Evolutionary conservation across 2,329 filamentous ascomycete genomes (phyloP), one percentile per base, ranked within the genome.

Genomic region (Lecanicillium sp.): DNA sequence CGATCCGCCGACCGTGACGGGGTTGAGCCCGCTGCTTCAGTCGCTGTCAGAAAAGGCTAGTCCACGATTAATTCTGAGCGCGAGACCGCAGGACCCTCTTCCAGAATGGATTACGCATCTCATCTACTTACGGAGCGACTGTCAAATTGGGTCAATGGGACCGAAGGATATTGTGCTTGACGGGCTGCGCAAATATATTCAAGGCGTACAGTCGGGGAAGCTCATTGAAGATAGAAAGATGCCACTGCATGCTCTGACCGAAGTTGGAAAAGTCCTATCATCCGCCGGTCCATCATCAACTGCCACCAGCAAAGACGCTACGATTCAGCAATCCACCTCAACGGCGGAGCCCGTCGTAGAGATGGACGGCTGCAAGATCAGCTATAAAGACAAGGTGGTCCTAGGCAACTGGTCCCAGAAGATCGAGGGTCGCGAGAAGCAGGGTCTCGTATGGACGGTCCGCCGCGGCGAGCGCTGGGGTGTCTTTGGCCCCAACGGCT

Each of bases 91-190:
- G 63, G 93, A 98, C 62, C 78, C 81, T 0, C 71, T 97, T 30
- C 93, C 93, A 0, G 79, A 86, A 1, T 98, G 93, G 93, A 84
- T 96, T 49, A 95, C 86, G 2, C 86, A 96, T 66, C 54, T 95
- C 17, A 70, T 90, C 0, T 83, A 87, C 56, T 68, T 95, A 10
- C 78, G 83, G 33, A 77, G 80, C 4, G 75, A 84, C 55, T 81
- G 84, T 48, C 75, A 81, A 53, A 67, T 94, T 12, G 74, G 77
- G 1, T 71, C 76, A 1, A 79, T 86, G 63, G 90, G 88, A 0
- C 64, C 73, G 1, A 88, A 84, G 55, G 68, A 78, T 0, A 67
- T 74, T 0, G 82, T 94, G 0, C 63, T 88, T 5, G 64, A 71
- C 6, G 67, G 72, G 1, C 55, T 84, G 53, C 71, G 66, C 35